Base-by-base conservation (phyloP, 2,329 filamentous ascomycete genomes). In the Nothophaeocryptopus gaeumannii region DNA sequence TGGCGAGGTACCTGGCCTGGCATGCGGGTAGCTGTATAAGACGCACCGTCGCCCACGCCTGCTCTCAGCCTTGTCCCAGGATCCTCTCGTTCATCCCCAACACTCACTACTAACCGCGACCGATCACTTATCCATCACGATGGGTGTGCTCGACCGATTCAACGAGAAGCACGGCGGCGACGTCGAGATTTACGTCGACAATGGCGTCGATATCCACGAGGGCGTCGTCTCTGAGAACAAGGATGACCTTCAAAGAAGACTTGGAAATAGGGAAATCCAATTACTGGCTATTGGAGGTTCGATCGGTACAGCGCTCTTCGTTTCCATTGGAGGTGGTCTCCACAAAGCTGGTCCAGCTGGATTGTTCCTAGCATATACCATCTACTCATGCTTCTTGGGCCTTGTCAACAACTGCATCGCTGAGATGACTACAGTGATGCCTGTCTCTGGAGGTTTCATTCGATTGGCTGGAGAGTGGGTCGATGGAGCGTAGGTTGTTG, bases 331-430 rank as follows among this genome's bases (percentile, higher is more conserved):
- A 51, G 69, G 72, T 55, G 82, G 80, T 50, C 68, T 79, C 29
- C 68, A 69, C 50, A 67, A 67, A 33, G 76, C 72, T 38, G 76
- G 77, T 8, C 75, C 77, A 10, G 74, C 67, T 47, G 77, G 74
- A 50, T 68, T 85, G 29, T 73, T 85, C 52, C 61, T 85, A 48
- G 81, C 78, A 29, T 85, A 80, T 63, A 72, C 73, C 26, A 58
- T 82, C 38, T 84, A 84, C 64, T 72, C 71, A 35, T 65, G 71
- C 58, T 61, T 84, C 44, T 72, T 85, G 47, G 81, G 72, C 20
- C 69, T 82, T 15, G 78, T 85, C 61, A 85, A 84, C 72, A 84
- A 84, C 61, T 78, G 75, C 50, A 74, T 84, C 54, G 82, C 82
- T n/a, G 83, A 86, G 65, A 85, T 86, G 82, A 54, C 50, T 13